Evolutionary conservation across 306 rosid species (phyloP).

Genomic region (Vigna radiata): DNA sequence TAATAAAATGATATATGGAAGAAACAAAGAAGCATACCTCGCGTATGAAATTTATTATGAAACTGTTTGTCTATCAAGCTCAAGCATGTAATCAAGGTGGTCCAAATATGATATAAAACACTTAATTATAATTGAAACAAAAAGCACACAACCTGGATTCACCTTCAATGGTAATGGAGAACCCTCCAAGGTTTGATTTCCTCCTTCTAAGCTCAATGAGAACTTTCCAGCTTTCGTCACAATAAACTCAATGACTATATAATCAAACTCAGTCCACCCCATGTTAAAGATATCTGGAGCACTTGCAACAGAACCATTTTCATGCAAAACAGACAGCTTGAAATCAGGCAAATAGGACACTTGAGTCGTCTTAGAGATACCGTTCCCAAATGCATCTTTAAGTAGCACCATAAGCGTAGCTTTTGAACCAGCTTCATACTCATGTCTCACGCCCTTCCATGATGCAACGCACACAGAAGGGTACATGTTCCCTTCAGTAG

Average conservation of each 20-base stretch:
- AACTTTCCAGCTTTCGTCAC: conserved; percentile 68
- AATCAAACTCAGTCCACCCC: conserved; percentile 78
- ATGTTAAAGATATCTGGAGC: conserved; percentile 56
- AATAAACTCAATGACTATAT: conserved; percentile 61
- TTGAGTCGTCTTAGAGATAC: conserved; percentile 55
- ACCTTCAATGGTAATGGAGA: conserved; percentile 76
- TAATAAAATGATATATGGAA: not conserved
- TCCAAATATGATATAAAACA: not conserved
- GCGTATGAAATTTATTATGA: not conserved
- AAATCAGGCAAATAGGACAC: conserved; percentile 60
- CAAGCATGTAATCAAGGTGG: conserved; percentile 1
- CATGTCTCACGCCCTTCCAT: conserved; percentile 69
- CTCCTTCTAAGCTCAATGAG: conserved; percentile 62
- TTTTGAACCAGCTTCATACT: conserved; percentile 73
- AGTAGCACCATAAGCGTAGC: conserved; percentile 68
- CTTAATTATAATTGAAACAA: conserved; percentile 13
- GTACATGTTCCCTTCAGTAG: conserved; percentile 63
- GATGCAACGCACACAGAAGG: conserved; percentile 76
- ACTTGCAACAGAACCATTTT: conserved; percentile 63
- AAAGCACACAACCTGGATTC: conserved; percentile 69
- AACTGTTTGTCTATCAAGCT: conserved; percentile 9
- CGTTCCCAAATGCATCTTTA: conserved; percentile 90
- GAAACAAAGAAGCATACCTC: not conserved
- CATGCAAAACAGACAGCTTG: conserved; percentile 51
- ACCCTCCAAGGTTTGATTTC: conserved; percentile 71